phyloP scores from a whole-genome alignment of 2,329 filamentous ascomycete species.

The Aureobasidium vineae region DNA sequence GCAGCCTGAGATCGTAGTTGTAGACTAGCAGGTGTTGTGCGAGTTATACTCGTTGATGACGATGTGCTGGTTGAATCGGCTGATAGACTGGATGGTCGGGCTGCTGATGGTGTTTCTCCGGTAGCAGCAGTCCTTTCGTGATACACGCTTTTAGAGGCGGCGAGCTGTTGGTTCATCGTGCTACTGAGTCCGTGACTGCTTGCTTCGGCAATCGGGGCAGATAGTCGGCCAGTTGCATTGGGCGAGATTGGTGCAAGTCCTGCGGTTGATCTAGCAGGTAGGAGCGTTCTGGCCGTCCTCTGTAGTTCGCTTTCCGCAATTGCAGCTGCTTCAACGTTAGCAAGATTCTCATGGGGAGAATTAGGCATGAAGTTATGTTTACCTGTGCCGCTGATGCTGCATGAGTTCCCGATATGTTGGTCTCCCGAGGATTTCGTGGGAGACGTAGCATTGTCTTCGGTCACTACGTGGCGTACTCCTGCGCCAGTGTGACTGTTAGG shows the following conservation, averaged over 20 bases:
- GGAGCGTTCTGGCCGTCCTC: background rate
- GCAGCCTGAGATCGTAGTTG: slow-evolving; percentile 4
- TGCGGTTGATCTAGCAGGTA: background rate
- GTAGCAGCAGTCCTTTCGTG: background rate
- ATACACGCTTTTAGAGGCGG: background rate
- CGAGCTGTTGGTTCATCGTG: too few species aligned
- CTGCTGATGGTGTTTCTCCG: background rate
- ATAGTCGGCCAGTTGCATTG: background rate
- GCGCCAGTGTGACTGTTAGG: background rate
- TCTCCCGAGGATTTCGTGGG: background rate
- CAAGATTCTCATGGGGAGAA: background rate
- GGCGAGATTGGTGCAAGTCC: background rate
- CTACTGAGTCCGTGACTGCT: background rate
- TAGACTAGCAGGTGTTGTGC: background rate
- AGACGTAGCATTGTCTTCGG: background rate
- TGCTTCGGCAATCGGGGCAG: background rate
- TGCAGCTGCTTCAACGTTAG: background rate
- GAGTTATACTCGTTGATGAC: slow-evolving; percentile 6
- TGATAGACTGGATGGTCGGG: slow-evolving; percentile 14
- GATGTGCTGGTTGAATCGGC: slow-evolving; percentile 18
- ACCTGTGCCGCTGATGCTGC: background rate
- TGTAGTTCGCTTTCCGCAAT: background rate
- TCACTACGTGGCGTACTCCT: background rate
- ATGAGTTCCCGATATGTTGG: slow-evolving; percentile 2
- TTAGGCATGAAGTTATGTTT: background rate